phyloP scores from a whole-genome alignment of 768 basidiomycete species.

The Rhodotorula paludigena region DNA sequence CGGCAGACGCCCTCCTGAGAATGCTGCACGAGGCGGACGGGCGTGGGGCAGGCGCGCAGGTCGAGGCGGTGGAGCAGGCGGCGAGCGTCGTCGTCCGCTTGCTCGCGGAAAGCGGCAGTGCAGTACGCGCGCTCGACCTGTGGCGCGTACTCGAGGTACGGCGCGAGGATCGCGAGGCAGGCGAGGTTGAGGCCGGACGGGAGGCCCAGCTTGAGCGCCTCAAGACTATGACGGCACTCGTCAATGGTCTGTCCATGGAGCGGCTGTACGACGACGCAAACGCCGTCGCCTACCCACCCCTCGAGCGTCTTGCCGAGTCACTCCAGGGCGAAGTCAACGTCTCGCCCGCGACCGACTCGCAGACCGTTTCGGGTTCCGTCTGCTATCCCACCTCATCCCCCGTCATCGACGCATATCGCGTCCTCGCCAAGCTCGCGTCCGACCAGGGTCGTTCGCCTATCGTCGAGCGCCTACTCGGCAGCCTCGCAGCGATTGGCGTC shows the following conservation, averaged over 20 bases:
- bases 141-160: not conserved
- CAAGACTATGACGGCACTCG: constrained; percentile 1
- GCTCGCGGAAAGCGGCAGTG: not conserved
- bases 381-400: too few species aligned
- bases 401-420: constrained; percentile 1
- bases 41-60: too few species aligned
- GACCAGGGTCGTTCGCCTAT: constrained; percentile 1
- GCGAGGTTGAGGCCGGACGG: not conserved
- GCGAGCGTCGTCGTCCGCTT: not conserved
- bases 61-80: not conserved
- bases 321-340: not conserved
- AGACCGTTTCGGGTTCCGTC: not conserved
- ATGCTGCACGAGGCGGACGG: too few species aligned
- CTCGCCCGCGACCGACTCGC: not conserved
- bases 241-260: constrained; percentile 21
- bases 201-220: not conserved
- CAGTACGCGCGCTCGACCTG: constrained; percentile 6
- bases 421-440: constrained; percentile 19
- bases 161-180: not conserved
- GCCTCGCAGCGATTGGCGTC: not conserved
- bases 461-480: not conserved
- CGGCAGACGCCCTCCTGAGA: too few species aligned
- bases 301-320: not conserved
- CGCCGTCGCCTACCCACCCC: not conserved
- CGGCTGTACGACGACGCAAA: constrained; percentile 22